Percentiles rank a stretch among this genome's conserved stretches.
These are phyloP conservation scores for Pneumocystis sp. DNA, from an alignment of 1,139 yeast genomes.

Conservation along the genomic window DNA sequence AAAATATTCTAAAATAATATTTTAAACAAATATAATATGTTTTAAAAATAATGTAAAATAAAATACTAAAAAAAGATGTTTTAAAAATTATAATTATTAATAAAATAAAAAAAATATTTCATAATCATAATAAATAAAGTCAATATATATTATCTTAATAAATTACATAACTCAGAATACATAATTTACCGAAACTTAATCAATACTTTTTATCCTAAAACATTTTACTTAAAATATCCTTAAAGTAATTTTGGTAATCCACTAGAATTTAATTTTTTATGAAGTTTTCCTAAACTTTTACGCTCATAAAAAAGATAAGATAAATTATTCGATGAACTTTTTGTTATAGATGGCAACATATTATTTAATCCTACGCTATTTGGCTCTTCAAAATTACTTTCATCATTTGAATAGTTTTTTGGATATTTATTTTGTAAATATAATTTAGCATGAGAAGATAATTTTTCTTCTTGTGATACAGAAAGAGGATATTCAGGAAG, in stretches of 20 bases:
- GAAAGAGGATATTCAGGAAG: slow-evolving; percentile 17
- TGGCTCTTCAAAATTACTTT: neutral
- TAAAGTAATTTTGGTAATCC: neutral
- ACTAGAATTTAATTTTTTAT: neutral
- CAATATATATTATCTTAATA: neutral
- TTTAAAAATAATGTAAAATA: too few species aligned
- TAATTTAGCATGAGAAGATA: neutral
- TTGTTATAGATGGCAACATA: neutral
- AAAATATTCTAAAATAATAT: too few species aligned
- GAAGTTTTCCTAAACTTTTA: neutral
- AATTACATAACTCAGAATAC: neutral
- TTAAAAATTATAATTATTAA: too few species aligned
- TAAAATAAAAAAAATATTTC: too few species aligned
- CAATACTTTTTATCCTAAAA: neutral
- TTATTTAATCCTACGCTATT: neutral
- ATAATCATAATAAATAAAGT: too few species aligned
- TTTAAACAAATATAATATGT: too few species aligned
- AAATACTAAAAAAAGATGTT: too few species aligned
- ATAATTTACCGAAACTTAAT: neutral
- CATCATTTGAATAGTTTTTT: neutral
- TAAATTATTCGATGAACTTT: neutral
- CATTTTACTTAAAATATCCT: neutral
- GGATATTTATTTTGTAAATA: neutral
- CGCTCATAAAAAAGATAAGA: neutral
- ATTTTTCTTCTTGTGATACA: neutral